Evolutionary conservation across 148 eudicot genomes (phyloP).

Genomic region (Cornus controversa): DNA sequence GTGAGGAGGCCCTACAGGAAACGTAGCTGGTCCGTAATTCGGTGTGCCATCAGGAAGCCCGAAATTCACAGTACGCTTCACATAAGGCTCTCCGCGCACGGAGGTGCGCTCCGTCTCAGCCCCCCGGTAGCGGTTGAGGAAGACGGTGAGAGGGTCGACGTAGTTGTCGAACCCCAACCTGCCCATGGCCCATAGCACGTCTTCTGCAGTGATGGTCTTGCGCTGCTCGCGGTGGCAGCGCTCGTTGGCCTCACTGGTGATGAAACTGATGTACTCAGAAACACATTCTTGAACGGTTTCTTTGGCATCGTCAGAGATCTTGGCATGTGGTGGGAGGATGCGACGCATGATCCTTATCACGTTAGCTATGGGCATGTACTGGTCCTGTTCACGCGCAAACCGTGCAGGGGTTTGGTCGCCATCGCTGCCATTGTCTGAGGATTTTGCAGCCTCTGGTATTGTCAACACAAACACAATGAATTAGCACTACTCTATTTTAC

Average conservation of each 20-base stretch:
- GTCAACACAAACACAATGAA: too few species aligned
- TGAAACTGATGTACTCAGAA: conserved; percentile 30
- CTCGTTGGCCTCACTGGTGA: conserved; percentile 33
- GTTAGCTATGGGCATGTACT: conserved; percentile 9
- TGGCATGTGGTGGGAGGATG: conserved; percentile 23
- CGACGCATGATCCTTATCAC: conserved; percentile 34
- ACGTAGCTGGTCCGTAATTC: neutral
- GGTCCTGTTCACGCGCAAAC: neutral
- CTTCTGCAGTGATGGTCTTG: conserved; percentile 34
- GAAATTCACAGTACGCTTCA: neutral
- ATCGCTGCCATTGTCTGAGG: neutral
- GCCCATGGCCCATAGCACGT: conserved; percentile 26
- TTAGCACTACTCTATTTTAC: too few species aligned
- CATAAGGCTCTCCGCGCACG: neutral
- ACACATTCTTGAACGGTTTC: conserved; percentile 29
- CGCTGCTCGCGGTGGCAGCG: conserved; percentile 25
- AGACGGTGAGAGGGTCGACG: conserved; percentile 21
- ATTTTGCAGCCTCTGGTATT: neutral
- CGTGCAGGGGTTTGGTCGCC: neutral
- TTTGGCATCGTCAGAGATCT: conserved; percentile 32
- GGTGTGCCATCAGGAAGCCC: neutral
- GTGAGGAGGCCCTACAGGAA: neutral
- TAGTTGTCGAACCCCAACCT: conserved; percentile 30
- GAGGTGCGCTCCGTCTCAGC: neutral
- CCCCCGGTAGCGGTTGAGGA: conserved; percentile 23